Evolutionary conservation across 2,329 filamentous ascomycete species (phyloP).

Genomic region (Macrophomina tecta): DNA sequence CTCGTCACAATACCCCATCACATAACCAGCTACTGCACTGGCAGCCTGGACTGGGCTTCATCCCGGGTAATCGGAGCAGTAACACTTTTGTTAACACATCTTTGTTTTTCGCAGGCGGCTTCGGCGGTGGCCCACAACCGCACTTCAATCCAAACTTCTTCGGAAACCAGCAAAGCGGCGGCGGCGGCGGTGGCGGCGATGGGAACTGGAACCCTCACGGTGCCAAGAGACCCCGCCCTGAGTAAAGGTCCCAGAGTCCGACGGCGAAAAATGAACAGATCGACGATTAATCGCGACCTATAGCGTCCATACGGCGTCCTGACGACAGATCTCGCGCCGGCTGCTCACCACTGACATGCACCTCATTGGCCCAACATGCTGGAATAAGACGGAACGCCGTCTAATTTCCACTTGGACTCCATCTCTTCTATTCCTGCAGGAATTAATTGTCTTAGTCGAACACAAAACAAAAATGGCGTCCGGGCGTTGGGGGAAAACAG

Average conservation of each 20-base stretch:
- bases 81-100: conserved; percentile 12
- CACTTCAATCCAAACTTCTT: conserved; percentile 80
- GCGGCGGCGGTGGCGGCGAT: conserved; percentile 52
- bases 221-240: conserved; percentile 77
- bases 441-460: not conserved
- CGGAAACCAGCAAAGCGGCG: conserved; percentile 51
- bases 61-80: not conserved
- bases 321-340: not conserved
- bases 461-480: conserved; percentile 19
- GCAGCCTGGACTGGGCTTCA: not conserved
- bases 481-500: conserved; percentile 17
- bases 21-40: not conserved
- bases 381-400: not conserved
- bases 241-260: conserved; percentile 50
- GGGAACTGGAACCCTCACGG: conserved; percentile 83
- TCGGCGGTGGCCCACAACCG: conserved; percentile 68
- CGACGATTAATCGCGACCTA: not conserved
- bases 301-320: not conserved
- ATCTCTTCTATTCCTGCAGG: not conserved
- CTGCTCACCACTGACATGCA: not conserved
- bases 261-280: not conserved
- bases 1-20: not conserved
- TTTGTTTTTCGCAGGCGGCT: conserved; percentile 53
- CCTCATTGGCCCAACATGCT: not conserved
- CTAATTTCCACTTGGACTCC: not conserved